Evolutionary conservation across 2,329 filamentous ascomycete species (phyloP), one percentile per base, ranked within the genome.

Genomic region (Sphaerostilbella broomeana): DNA sequence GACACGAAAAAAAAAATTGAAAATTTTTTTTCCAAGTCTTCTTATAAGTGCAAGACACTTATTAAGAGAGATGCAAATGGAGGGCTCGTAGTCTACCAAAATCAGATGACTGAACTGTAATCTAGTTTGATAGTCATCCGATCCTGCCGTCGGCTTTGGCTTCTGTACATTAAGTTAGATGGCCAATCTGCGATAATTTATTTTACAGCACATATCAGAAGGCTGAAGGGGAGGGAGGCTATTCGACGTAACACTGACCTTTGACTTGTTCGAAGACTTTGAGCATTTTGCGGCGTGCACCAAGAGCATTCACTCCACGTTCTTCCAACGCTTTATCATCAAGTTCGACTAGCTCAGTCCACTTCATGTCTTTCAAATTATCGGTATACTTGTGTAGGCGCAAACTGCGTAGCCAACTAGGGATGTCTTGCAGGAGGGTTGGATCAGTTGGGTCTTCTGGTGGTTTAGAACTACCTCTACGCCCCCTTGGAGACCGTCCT

Each of bases 251-350:
- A 22, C 8, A 53, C 66, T 48, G 65, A 80, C 78, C 84, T 65
- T 80, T 87, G 56, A 97, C 90, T 69, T 95, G 89, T 55, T 97
- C 92, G 64, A 97, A 97, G 41, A 97, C 92, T 78, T 98, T 98
- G 45, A 98, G 70, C 86, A 98, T 94, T 76, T 98, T 98, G 60
- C 90, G 84, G 51, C 92, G 75, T 13, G 92, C 92, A 53, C 92
- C 92, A 41, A 97, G 75, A 38, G 92, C 92, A 61, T 95, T 95
- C 21, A 98, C 92, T 35, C 92, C 92, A 37, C 87, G 83, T 18
- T 87, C 85, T 65, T 97, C 90, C 47, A 98, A 70, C 34, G 86
- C 89, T 58, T 89, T 89, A 52, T 98, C 92, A 55, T 95, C 87
- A 51, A 98, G 70, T 62, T 92, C 85, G 44, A 98, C 71, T 52